Conservation (phyloP, 805 yeast genomes). For the Candida insectalens region DNA sequence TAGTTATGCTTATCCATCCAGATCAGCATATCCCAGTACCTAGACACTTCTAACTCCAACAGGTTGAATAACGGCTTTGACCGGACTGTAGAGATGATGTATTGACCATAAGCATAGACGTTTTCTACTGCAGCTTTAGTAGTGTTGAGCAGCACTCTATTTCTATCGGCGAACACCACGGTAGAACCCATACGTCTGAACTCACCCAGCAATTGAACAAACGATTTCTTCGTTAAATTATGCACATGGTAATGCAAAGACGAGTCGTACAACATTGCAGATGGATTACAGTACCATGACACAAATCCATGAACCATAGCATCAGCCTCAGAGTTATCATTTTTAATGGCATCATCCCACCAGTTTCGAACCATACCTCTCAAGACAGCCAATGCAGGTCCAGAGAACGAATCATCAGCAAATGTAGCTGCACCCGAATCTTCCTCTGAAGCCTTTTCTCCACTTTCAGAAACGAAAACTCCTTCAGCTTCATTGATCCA, state of each 20-base stretch:
- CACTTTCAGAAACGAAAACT: conserved; percentile 53
- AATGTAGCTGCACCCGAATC: conserved; percentile 29
- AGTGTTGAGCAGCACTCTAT: conserved; percentile 64
- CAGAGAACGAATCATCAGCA: conserved; percentile 77
- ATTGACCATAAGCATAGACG: conserved; percentile 86
- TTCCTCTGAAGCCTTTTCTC: conserved; percentile 10
- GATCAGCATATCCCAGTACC: conserved; percentile 85
- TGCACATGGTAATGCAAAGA: conserved; percentile 80
- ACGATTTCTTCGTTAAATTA: conserved; percentile 72
- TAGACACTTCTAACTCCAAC: conserved; percentile 61
- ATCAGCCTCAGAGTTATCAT: conserved; percentile 60
- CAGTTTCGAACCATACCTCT: conserved; percentile 72
- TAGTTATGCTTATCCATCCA: conserved; percentile 94
- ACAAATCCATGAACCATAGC: conserved; percentile 72
- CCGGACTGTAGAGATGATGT: conserved; percentile 66
- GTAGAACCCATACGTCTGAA: conserved; percentile 71
- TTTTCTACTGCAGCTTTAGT: conserved; percentile 71
- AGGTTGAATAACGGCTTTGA: conserved; percentile 75
- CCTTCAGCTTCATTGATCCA: conserved; percentile 85
- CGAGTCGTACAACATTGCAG: conserved; percentile 67
- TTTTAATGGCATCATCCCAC: conserved; percentile 85
- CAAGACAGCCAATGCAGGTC: conserved; percentile 60
- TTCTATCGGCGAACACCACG: conserved; percentile 72
- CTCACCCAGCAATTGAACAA: conserved; percentile 72
- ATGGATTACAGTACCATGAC: conserved; percentile 75